Evolutionary conservation across 2,329 filamentous ascomycete species (phyloP), one percentile per base, ranked within the genome.

Genomic region (Grosmannia penicillata): DNA sequence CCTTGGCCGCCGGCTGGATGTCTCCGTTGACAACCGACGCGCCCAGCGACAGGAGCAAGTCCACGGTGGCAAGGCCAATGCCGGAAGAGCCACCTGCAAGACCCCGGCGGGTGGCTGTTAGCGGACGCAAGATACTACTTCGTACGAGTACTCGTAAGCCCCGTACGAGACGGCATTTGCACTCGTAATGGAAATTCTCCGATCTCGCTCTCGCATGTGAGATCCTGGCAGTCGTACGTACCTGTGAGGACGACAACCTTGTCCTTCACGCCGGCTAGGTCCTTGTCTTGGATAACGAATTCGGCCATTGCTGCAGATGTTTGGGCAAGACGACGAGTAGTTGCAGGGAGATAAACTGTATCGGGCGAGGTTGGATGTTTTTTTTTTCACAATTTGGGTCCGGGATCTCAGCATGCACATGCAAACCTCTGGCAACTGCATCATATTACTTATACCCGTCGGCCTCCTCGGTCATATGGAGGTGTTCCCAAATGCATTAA

Each of bases 31-130:
- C 25, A 8, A 36, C 34, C 10, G 17, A 21, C 6, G 34, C 34
- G 8, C 34, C 34, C 34, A 36, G 34, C 10, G 24, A 28, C 17
- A 36, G 34, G 9, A 36, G 34, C 17, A 36, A 18, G 8, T 36
- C 34, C 18, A 36, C 34, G 17, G 34, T 36, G 25, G 34, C 34
- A 11, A 36, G 34, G 8, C 34, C 34, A 27, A 36, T 36, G 34
- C 34, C 34, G 3, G 34, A 36, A 3, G 34, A 36, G 25, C 34
- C 34, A 3, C 34, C 34, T 36, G 18, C 11, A 19, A 11, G 17
- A 25, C 22, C 10, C 17, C 25, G n/a, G 14, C 15, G 27, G 15
- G 15, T 17, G 15, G n/a, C n/a, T n/a, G n/a, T n/a, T n/a, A n/a
- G n/a, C n/a, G n/a, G n/a, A n/a, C n/a, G n/a, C n/a, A 7, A 32